Evolutionary conservation across 768 basidiomycete species (phyloP).

Genomic region (Amanita pseudoporphyria): DNA sequence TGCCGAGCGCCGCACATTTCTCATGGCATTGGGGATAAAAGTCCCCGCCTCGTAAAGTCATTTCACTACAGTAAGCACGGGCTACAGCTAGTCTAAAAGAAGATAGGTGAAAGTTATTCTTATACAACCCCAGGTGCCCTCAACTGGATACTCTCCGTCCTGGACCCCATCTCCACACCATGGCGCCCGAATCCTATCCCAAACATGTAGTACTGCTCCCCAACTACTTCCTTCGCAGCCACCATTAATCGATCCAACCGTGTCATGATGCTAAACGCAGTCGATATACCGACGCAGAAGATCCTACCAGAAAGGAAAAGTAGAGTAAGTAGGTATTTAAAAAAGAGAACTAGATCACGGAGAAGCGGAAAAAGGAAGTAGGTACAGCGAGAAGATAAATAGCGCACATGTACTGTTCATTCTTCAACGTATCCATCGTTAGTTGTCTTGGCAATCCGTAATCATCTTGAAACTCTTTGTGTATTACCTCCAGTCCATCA

Average conservation of each 20-base stretch:
- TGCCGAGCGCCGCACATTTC: too few relatives aligned
- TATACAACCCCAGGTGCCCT: constrained; percentile 7
- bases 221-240: constrained; percentile 77
- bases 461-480: constrained; percentile 64
- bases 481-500: too few relatives aligned
- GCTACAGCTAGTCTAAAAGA: too few relatives aligned
- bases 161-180: constrained; percentile 22
- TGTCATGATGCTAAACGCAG: constrained; percentile 57
- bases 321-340: not conserved
- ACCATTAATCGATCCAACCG: constrained; percentile 72
- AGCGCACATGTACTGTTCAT: constrained; percentile 72
- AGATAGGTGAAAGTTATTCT: too few relatives aligned
- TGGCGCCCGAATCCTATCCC: constrained; percentile 36
- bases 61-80: too few relatives aligned
- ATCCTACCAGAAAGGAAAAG: constrained; percentile 30
- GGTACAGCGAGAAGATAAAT: too few relatives aligned
- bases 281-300: constrained; percentile 68
- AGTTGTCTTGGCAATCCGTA: constrained; percentile 64
- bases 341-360: not conserved
- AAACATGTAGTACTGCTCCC: constrained; percentile 81
- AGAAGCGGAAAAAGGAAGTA: too few relatives aligned
- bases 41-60: too few relatives aligned
- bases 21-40: too few relatives aligned
- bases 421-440: constrained; percentile 62
- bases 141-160: constrained; percentile 14